Evolutionary conservation across 2,329 filamentous ascomycete species (phyloP), one percentile per base, ranked within the genome.

Genomic region (Akanthomyces muscarius): DNA sequence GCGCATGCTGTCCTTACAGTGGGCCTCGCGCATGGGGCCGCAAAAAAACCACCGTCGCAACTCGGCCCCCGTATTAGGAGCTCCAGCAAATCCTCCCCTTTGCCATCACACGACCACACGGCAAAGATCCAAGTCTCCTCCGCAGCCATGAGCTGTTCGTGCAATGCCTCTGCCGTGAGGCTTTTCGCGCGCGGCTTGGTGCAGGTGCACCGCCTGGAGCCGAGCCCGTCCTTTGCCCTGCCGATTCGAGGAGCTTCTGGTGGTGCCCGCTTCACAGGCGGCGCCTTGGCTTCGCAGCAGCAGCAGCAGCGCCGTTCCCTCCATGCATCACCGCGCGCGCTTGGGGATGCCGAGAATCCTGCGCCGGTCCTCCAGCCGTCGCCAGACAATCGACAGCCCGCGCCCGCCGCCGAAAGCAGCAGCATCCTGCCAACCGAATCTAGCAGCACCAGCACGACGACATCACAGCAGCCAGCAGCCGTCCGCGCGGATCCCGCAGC

Each of bases 101-200:
- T 13, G 18, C 45, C 60, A 61, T 61, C 58, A 61, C 51, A 55
- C 60, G 51, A 62, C 57, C 47, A 18, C 38, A 53, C 55, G n/a
- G 10, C 36, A 61, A 25, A 16, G 5, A 21, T 60, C 44, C 14
- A 52, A 21, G 18, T 23, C 23, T 10, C 41, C n/a, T 55, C 13
- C 11, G 42, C 58, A 65, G 69, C 65, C 54, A 84, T 84, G 81
- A 75, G 70, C 65, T 84, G 81, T 69, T 71, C 77, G 25, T 85
- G 82, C 65, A 77, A 80, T 63, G 75, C 73, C 7, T 72, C 75
- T 36, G 75, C 81, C 10, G 70, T 82, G 67, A 73, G 75, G 61
- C 74, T 79, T n/a, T 84, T 85, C 64, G 70, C 83, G 14, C 77
- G 77, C 64, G 80, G 76, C 36, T 72, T 84, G 33, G 71, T 72